Evolutionary conservation across 495 filamentous ascomycete species (phyloP), one percentile per base, ranked within the genome.

Genomic region (Gamarada debralockiae): DNA sequence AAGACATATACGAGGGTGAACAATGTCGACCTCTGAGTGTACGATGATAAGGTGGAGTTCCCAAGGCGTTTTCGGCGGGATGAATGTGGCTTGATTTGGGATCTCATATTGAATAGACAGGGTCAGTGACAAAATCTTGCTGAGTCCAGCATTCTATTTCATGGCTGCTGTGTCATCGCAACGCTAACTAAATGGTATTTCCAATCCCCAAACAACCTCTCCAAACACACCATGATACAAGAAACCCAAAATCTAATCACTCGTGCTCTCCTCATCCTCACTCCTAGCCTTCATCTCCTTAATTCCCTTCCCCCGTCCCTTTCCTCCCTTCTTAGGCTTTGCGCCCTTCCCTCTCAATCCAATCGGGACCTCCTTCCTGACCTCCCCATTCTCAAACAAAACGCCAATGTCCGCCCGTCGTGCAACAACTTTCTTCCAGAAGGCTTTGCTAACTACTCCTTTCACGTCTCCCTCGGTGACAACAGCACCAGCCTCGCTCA

Each of bases 401-500:
- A 82, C 69, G 1, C 84, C 86, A 21, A 88, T 67, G 2, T 77
- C 80, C 25, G 48, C 52, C 65, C 76, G 75, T 48, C 76, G 49
- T 0, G 84, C 86, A 29, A 78, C 73, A 3, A 87, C 84, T 59
- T 75, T 72, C 59, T 67, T 72, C 56, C 79, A 76, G 48, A 64
- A 78, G 52, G 53, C 57, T 36, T 64, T 48, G 45, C 65, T 61
- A 42, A 81, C 66, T 5, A 73, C 31, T 12, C 74, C 76, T 1
- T 70, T 64, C 15, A 53, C 67, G 17, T 71, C 64, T 3, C 76
- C 77, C 38, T 73, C 75, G 5, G 74, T 76, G 51, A 79, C 62
- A 49, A 78, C 69, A 18, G 88, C 89, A 1, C 83, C 89, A 64
- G 95, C 96, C 54, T 89, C 89, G 67, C 84, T 90, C 49, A 79